Base-by-base conservation (phyloP, 2,329 filamentous ascomycete species). In the Diaporthe eres region DNA sequence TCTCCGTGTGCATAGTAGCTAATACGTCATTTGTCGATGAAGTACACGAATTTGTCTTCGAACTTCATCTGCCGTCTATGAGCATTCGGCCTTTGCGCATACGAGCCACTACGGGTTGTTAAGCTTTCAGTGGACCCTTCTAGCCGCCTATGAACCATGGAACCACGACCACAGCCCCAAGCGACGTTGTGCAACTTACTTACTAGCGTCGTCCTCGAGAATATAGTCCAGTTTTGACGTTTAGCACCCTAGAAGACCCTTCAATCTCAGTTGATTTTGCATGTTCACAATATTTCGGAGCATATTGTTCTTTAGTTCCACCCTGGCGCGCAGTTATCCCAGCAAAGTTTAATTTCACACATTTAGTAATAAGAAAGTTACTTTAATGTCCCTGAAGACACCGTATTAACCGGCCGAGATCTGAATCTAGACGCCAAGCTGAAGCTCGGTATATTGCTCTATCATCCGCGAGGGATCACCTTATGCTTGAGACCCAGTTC, bases 391-490 rank as follows among this genome's bases (percentile, higher is more conserved):
- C 65, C 15, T 53, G 34, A 42, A 37, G 34, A 17, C 34, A 39
- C 37, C 8, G n/a, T 17, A 55, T 0, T 5, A 70, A 19, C n/a
- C 8, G 39, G 19, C 15, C 28, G 4, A 70, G 34, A 55, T 70
- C 65, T 39, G 65, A 53, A 70, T 70, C 47, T 70, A n/a, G 9
- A 28, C 34, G 49, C 34, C 65, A 55, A 51, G 49, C n/a, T 53
- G 47, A 28, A n/a, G n/a, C 49, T 70, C 37, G 10, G 15, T 15
- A 55, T 10, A 8, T 55, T 34, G 19, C n/a, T 70, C 47, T 2
- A 8, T 9, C 49, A 68, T 17, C 25, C 31, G 13, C n/a, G n/a
- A 19, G 34, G 17, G 17, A 37, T 15, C 34, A 17, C n/a, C 15
- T 17, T 4, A 53, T 39, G 34, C 34, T 55, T 39, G n/a, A 9